phyloP scores from a whole-genome alignment of 805 yeast genomes.

The Candida montana region DNA sequence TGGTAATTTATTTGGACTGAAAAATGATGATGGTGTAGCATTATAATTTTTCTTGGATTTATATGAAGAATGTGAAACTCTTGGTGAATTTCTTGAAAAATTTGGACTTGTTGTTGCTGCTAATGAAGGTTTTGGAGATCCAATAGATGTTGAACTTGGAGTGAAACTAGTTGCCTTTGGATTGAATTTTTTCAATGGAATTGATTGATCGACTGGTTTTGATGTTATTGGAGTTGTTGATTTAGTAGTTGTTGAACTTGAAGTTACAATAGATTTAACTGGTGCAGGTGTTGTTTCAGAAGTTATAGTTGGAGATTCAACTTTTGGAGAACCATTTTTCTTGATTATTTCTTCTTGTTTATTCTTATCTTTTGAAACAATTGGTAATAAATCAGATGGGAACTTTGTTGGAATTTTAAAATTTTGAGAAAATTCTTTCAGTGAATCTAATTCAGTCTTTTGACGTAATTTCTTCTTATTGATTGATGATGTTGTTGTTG shows the following conservation, averaged over 20 bases:
- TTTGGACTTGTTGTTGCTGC: conserved; percentile 16
- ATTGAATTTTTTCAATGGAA: conserved; percentile 42
- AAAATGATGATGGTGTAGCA: conserved; percentile 14
- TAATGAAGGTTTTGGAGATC: conserved; percentile 11
- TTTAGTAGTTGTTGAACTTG: conserved; percentile 11
- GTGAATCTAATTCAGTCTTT: conserved; percentile 60
- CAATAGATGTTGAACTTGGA: conserved; percentile 31
- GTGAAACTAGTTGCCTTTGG: conserved; percentile 65
- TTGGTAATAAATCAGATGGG: conserved; percentile 54
- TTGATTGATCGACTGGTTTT: not conserved
- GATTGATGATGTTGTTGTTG: not conserved
- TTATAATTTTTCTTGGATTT: conserved; percentile 7
- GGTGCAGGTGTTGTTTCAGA: conserved; percentile 6
- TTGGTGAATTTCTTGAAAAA: conserved; percentile 21
- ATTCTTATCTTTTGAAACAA: conserved; percentile 59
- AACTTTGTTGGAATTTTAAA: conserved; percentile 64
- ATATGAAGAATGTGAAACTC: conserved; percentile 9
- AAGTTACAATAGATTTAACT: conserved; percentile 6
- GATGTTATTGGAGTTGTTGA: conserved; percentile 6
- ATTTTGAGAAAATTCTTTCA: conserved; percentile 74
- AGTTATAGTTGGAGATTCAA: conserved; percentile 12
- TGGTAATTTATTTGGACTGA: conserved; percentile 22
- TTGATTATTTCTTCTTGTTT: conserved; percentile 57
- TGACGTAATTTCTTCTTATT: conserved; percentile 27
- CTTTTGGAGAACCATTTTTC: conserved; percentile 16